Evolutionary conservation across 2,329 filamentous ascomycete genomes (phyloP).

Genomic region (Paracamarosporium sp.): DNA sequence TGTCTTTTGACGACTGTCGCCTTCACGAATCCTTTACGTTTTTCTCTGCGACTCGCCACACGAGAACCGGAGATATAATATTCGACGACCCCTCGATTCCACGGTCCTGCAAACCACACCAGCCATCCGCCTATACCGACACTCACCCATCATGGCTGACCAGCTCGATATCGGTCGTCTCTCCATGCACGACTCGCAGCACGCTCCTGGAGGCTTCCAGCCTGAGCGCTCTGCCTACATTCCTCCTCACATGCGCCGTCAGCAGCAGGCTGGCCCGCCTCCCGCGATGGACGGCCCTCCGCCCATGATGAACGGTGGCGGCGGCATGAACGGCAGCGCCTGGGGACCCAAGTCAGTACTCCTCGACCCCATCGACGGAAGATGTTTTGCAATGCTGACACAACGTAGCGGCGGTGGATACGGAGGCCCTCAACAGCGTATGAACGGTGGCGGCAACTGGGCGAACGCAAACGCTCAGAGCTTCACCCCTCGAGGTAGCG

Average conservation of each 20-base stretch:
- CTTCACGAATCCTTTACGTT: conserved; percentile 31
- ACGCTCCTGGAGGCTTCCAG: conserved; percentile 60
- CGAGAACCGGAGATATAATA: conserved; percentile 32
- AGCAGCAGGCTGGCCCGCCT: conserved; percentile 33
- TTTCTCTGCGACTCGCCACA: conserved; percentile 41
- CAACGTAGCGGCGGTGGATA: conserved; percentile 33
- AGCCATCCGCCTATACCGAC: conserved; percentile 16
- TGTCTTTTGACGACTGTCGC: conserved; percentile 40
- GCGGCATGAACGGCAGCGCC: conserved; percentile 67
- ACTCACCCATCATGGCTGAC: conserved; percentile 45
- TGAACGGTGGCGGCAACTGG: conserved; percentile 65
- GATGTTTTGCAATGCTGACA: conserved; percentile 24
- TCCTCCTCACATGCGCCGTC: conserved; percentile 77
- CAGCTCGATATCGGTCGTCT: conserved; percentile 84
- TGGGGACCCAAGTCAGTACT: conserved; percentile 57
- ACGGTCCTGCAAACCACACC: conserved; percentile 4
- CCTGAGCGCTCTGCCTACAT: conserved; percentile 76
- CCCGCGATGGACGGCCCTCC: conserved; percentile 51
- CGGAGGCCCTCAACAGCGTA: conserved; percentile 34
- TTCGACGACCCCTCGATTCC: conserved; percentile 11
- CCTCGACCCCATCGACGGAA: background rate
- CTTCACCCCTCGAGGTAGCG: conserved; percentile 59
- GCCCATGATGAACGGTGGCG: conserved; percentile 50
- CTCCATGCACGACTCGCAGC: conserved; percentile 71
- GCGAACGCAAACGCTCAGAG: conserved; percentile 64